Evolutionary conservation across 2,329 filamentous ascomycete species (phyloP).

Genomic region (Plectosphaerella cucumerina): DNA sequence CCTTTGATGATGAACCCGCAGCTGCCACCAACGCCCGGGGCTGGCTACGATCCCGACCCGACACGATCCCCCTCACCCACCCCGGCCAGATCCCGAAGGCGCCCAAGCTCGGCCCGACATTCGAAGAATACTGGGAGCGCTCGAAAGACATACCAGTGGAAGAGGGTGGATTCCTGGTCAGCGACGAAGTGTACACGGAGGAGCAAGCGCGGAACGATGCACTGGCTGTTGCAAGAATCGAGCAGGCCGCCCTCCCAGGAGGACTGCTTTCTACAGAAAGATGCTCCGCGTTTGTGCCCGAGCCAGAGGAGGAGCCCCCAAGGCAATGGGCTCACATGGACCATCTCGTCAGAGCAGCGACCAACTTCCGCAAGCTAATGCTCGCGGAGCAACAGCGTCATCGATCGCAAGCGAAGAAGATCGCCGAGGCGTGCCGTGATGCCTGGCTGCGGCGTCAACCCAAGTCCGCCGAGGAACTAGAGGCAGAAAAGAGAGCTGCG

Average conservation of each 20-base stretch:
- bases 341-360: slow-evolving; percentile 73
- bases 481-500: slow-evolving; percentile 68
- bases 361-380: slow-evolving; percentile 78
- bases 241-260: slow-evolving; percentile 69
- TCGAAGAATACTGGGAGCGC: slow-evolving; percentile 54
- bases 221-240: slow-evolving; percentile 61
- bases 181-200: slow-evolving; percentile 53
- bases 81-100: slow-evolving; percentile 52
- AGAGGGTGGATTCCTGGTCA: slow-evolving; percentile 56
- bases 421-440: slow-evolving; percentile 74
- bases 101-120: slow-evolving; percentile 47
- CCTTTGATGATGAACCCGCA: slow-evolving; percentile 17
- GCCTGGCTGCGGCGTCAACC: slow-evolving; percentile 71
- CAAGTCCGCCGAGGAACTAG: slow-evolving; percentile 75
- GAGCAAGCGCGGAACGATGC: slow-evolving; percentile 67
- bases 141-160: slow-evolving; percentile 50
- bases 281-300: slow-evolving; percentile 70
- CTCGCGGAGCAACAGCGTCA: slow-evolving; percentile 75
- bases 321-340: slow-evolving; percentile 84
- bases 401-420: slow-evolving; percentile 67
- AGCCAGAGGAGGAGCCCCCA: slow-evolving; percentile 67
- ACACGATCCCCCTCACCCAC: slow-evolving; percentile 53
- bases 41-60: slow-evolving; percentile 13
- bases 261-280: slow-evolving; percentile 67
- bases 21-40: slow-evolving; percentile 14